Conservation (phyloP, 495 filamentous ascomycete species). For the Astrocystis sublimbata region DNA sequence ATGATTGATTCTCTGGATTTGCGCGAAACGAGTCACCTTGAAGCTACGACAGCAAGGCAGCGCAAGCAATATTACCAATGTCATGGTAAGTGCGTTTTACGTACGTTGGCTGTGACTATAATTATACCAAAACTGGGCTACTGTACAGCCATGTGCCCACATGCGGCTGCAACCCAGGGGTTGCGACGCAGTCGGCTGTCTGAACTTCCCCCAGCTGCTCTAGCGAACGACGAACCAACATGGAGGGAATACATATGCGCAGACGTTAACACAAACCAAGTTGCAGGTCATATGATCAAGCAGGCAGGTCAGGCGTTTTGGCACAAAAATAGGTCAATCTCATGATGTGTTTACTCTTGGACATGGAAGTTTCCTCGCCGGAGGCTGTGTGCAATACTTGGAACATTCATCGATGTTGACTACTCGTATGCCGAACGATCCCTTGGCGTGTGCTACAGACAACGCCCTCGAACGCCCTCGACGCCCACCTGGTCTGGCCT, state of each 20-base stretch:
- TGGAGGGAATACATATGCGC: background rate
- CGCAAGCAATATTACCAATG: background rate
- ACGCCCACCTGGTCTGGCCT: background rate
- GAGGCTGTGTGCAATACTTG: background rate
- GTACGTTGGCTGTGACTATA: background rate
- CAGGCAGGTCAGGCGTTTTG: background rate
- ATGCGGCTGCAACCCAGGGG: conserved; percentile 4
- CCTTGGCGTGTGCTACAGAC: background rate
- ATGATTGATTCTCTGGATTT: background rate
- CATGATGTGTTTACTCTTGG: background rate
- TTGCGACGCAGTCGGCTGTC: background rate
- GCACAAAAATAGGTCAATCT: background rate
- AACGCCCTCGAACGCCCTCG: too few relatives aligned
- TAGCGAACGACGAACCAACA: background rate
- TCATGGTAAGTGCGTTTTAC: background rate
- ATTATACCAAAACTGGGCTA: conserved; percentile 7
- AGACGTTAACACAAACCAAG: background rate
- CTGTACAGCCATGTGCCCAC: background rate
- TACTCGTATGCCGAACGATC: background rate
- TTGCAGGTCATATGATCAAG: background rate
- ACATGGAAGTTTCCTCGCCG: background rate
- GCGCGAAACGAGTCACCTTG: background rate
- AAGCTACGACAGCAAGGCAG: background rate
- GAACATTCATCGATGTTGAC: background rate
- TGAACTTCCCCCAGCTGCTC: background rate